Evolutionary conservation across 139 green algal species (phyloP).

Genomic region (Zygnema circumcarinatum): DNA sequence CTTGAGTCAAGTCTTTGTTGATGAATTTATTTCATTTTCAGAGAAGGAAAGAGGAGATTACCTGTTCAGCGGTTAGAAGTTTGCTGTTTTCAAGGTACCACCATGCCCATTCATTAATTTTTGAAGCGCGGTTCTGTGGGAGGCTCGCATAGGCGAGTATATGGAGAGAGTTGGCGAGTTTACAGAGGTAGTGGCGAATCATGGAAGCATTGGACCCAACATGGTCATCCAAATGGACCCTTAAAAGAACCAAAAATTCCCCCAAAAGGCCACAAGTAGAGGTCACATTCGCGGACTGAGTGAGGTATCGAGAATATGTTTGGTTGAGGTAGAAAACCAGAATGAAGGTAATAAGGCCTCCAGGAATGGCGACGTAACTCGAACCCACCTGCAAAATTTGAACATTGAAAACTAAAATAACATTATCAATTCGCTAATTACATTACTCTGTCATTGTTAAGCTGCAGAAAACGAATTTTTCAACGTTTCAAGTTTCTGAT

Average conservation of each 20-base stretch:
- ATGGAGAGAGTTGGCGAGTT: neutral
- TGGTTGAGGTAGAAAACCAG: constrained; percentile 10
- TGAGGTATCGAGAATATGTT: constrained; percentile 4
- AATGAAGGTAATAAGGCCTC: neutral
- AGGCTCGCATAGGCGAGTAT: neutral
- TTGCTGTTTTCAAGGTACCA: neutral
- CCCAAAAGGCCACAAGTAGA: neutral
- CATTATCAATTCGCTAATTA: too few relatives aligned
- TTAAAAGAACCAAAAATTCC: neutral
- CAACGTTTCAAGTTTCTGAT: too few relatives aligned
- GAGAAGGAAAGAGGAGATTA: neutral
- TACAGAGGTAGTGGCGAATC: neutral
- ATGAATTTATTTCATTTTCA: neutral
- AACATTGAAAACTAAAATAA: too few relatives aligned
- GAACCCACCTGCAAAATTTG: neutral
- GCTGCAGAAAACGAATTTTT: too few relatives aligned
- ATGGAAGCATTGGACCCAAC: neutral
- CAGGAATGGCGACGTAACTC: neutral
- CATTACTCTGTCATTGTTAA: too few relatives aligned
- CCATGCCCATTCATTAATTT: constrained; percentile 19
- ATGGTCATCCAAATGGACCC: neutral
- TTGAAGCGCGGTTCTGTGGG: neutral
- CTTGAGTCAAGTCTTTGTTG: too few relatives aligned
- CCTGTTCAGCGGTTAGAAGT: neutral
- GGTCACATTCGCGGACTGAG: neutral